Percentiles rank a stretch among this genome's conserved stretches.
These are phyloP conservation scores for Plasmodium vivax DNA, from an alignment of 169 alveolate species.

Conservation along the genomic window DNA sequence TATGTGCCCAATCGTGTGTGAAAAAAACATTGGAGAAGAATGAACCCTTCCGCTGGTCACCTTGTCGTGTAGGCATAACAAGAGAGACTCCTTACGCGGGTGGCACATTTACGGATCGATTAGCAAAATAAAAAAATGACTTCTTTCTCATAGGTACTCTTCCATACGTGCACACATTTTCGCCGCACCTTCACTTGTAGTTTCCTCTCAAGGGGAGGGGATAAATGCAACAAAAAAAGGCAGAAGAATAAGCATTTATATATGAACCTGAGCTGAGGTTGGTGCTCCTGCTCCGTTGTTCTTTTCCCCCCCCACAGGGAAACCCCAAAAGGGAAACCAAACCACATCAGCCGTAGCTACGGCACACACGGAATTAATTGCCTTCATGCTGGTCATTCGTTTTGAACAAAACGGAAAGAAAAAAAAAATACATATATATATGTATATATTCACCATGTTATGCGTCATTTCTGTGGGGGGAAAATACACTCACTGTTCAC, in stretches of 20 bases:
- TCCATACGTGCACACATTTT: neutral
- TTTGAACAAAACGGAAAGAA: neutral
- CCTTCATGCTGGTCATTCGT: neutral
- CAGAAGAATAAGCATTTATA: neutral
- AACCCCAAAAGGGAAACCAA: neutral
- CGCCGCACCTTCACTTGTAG: neutral
- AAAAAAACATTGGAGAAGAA: neutral
- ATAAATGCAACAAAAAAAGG: too few species aligned
- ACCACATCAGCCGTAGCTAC: neutral
- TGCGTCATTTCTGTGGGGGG: neutral
- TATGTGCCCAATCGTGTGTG: neutral
- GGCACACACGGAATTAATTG: neutral
- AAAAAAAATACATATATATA: too few species aligned
- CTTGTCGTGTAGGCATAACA: neutral
- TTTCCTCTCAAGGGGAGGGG: neutral
- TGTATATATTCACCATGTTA: neutral
- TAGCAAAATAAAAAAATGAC: neutral
- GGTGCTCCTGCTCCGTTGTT: neutral
- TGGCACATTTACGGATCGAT: neutral
- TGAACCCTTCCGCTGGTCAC: neutral
- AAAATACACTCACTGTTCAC: neutral
- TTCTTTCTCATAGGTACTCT: neutral
- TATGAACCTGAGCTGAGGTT: neutral
- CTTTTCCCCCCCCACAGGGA: neutral
- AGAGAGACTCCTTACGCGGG: neutral